A percentile compares a stretch with the other conserved stretches of the same genome.
These are phyloP conservation scores for Plenodomus lindquistii DNA, from an alignment of 2,329 filamentous ascomycete species.

Conservation along the genomic window DNA sequence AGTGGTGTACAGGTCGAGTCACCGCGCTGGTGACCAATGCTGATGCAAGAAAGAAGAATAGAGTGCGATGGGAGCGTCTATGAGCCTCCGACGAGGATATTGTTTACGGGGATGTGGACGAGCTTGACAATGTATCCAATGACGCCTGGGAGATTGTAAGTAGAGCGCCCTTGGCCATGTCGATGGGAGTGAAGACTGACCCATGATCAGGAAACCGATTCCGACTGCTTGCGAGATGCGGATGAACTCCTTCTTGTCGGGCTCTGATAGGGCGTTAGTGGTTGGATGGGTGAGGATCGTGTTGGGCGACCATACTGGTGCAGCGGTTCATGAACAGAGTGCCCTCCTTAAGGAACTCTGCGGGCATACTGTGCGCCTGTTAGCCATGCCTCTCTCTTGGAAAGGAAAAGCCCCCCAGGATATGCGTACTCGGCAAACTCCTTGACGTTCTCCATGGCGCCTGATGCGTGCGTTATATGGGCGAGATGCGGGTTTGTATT, in stretches of 20 bases:
- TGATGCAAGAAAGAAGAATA: conserved; percentile 15
- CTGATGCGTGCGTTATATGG: conserved; percentile 4
- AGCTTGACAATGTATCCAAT: conserved; percentile 59
- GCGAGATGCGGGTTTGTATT: conserved; percentile 3
- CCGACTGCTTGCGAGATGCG: conserved; percentile 57
- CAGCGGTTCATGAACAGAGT: conserved; percentile 55
- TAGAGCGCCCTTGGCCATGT: not conserved
- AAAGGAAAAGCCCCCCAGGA: not conserved
- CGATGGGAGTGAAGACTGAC: conserved; percentile 8
- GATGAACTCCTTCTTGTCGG: conserved; percentile 45
- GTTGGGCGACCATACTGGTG: conserved; percentile 42
- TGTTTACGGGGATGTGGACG: conserved; percentile 59
- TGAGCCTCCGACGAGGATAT: conserved; percentile 54
- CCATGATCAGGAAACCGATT: conserved; percentile 59
- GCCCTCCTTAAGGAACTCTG: conserved; percentile 52
- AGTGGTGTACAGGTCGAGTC: conserved; percentile 20
- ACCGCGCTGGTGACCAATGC: conserved; percentile 9
- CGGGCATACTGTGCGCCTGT: conserved; percentile 39
- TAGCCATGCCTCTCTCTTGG: conserved; percentile 13
- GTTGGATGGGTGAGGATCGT: not conserved
- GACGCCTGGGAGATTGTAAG: conserved; percentile 35
- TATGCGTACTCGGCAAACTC: conserved; percentile 64
- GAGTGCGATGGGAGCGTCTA: conserved; percentile 20
- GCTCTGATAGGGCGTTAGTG: conserved; percentile 47
- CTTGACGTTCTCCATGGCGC: conserved; percentile 70